Evolutionary conservation across 192 early-diverging fungal species (phyloP).

Genomic region (Polychytrium aggregatum): DNA sequence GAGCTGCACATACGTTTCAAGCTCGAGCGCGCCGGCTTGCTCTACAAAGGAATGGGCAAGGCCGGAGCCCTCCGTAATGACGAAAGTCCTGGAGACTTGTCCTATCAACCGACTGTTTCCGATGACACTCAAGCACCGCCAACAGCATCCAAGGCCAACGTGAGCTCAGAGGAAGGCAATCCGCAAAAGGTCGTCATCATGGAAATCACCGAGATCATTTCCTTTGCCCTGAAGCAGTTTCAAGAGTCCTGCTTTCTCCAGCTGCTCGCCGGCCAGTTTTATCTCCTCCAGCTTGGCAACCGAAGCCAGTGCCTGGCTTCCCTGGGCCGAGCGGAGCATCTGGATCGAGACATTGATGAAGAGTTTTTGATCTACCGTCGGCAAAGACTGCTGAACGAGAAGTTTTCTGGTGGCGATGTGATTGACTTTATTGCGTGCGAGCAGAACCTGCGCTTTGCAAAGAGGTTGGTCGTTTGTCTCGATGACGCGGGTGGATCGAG

Average conservation of each 20-base stretch:
- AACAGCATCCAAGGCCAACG: too few species aligned
- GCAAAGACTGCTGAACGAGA: slow-evolving; percentile 28
- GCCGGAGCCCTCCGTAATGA: slow-evolving; percentile 1
- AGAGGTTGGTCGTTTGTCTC: too few species aligned
- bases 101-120: too few species aligned
- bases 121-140: too few species aligned
- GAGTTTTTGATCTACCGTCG: slow-evolving; percentile 31
- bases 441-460: slow-evolving; percentile 23
- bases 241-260: slow-evolving; percentile 21
- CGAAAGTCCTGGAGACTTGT: slow-evolving; percentile 12
- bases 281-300: slow-evolving; percentile 25
- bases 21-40: slow-evolving; percentile 9
- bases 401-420: slow-evolving; percentile 30
- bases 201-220: slow-evolving; percentile 16
- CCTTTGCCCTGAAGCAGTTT: slow-evolving; percentile 7
- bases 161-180: too few species aligned
- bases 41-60: slow-evolving; percentile 14
- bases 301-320: slow-evolving; percentile 29
- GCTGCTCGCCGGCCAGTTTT: slow-evolving; percentile 23
- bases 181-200: too few species aligned
- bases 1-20: slow-evolving; percentile 26
- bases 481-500: too few species aligned
- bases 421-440: slow-evolving; percentile 40
- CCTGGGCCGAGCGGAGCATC: slow-evolving; percentile 16
- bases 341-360: slow-evolving; percentile 28